phyloP scores from a whole-genome alignment of 257 asterid genomes.

The Fraxinus excelsior region DNA sequence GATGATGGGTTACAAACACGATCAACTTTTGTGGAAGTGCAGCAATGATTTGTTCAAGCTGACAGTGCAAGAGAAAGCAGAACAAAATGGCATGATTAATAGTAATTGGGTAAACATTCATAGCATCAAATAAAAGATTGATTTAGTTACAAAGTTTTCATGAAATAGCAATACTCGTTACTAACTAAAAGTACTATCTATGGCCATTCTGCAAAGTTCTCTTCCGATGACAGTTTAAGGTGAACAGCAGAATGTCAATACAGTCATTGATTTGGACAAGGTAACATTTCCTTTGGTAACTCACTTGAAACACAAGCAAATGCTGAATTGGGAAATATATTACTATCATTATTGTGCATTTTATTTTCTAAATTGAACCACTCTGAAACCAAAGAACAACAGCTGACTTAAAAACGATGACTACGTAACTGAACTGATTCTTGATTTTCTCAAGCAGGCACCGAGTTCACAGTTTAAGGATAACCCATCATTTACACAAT shows the following conservation, averaged over 20 bases:
- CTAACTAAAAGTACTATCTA: neutral
- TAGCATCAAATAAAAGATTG: conserved; percentile 7
- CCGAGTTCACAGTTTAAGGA: neutral
- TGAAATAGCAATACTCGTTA: neutral
- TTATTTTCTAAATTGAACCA: neutral
- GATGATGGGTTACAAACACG: conserved; percentile 93
- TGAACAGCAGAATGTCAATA: neutral
- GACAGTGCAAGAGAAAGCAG: conserved; percentile 30
- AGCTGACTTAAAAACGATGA: neutral
- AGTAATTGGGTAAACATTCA: neutral
- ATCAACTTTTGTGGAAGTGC: conserved; percentile 77
- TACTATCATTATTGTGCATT: neutral
- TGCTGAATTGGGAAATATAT: neutral
- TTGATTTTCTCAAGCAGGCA: neutral
- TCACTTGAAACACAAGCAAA: neutral
- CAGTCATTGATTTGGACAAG: neutral
- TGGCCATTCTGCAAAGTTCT: conserved; percentile 4
- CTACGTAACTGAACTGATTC: neutral
- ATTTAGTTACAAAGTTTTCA: conserved; percentile 2
- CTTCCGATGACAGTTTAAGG: neutral
- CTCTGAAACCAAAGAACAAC: neutral
- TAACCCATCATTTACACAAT: neutral
- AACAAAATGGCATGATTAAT: conserved; percentile 17
- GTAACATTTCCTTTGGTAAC: neutral
- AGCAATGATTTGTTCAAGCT: conserved; percentile 81